These are phyloP conservation scores for Ulota crispa DNA, from an alignment of 225 moss, liverwort and hornwort species.

Conservation along the genomic window DNA sequence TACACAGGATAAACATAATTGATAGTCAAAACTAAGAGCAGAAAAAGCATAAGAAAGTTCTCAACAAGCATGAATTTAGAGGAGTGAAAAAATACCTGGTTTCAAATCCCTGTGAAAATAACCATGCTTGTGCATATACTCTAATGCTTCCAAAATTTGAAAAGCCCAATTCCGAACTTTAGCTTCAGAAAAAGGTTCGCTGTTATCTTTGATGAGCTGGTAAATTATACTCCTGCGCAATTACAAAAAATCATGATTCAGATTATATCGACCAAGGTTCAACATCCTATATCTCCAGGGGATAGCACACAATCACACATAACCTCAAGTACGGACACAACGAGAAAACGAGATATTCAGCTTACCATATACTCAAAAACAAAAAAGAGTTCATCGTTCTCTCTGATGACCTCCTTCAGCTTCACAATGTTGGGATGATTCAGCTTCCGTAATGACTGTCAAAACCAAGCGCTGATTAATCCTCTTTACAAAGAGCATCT, in stretches of 20 bases:
- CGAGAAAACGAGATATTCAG: neutral
- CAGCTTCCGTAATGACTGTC: constrained; percentile 68
- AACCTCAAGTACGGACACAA: no score
- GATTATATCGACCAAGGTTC: neutral
- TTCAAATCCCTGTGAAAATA: constrained; percentile 93
- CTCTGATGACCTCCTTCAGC: constrained; percentile 74
- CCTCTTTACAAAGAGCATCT: neutral
- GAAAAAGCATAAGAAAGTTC: neutral
- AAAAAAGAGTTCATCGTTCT: constrained; percentile 79
- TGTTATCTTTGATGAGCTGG: constrained; percentile 81
- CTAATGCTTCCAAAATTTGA: constrained; percentile 77
- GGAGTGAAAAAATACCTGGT: constrained; percentile 56
- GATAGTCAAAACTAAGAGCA: neutral
- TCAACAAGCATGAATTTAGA: neutral
- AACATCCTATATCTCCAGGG: neutral
- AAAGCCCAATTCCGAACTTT: constrained; percentile 79
- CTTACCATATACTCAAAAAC: constrained; percentile 85
- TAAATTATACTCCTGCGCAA: constrained; percentile 78
- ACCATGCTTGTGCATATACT: constrained; percentile 86
- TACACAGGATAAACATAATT: no score
- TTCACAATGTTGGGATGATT: constrained; percentile 85
- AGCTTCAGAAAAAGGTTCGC: constrained; percentile 71
- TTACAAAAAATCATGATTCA: neutral
- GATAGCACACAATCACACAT: neutral
- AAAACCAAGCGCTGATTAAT: neutral